Evolutionary conservation across 768 basidiomycete species (phyloP), one percentile per base, ranked within the genome.

Genomic region (Sporobolomyces pararoseus): DNA sequence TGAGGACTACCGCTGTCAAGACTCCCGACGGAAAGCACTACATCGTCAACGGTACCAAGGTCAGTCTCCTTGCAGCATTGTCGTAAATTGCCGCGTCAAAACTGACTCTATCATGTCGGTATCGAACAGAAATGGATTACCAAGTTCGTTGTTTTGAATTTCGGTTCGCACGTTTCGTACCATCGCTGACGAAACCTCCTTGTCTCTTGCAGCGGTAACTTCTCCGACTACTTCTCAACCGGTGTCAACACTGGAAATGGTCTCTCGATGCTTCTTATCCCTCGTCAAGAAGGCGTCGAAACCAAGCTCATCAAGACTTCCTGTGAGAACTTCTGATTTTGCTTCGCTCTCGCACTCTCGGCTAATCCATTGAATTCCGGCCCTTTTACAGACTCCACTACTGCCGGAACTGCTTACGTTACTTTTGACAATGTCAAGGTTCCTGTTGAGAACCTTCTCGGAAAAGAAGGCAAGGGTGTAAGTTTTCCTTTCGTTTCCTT

Each of bases 221-320:
- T 74, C 47, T 42, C 64, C 12, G 72, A 73, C 65, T 76, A 74
- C 65, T 76, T 76, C 58, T 60, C 60, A 19, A 63, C 64, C 35
- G 75, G 65, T 16, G 66, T 69, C 58, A 68, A 72, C 53, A 76
- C 73, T 4, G 75, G 75, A 52, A 72, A 72, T 34, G 78, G 76
- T 17, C 67, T 77, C n/a, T 77, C 76, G n/a, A 63, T 79, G 63
- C 75, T 78, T 52, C 69, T 78, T 39, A 75, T 78, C 47, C 71
- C 68, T 12, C 70, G 75, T 46, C 63, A 61, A 25, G 72, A 73
- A 35, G 77, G 76, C 29, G 75, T 78, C 44, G 63, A 68, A 37
- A 75, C 74, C 4, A 75, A 72, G 63, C 37, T 32, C 4, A 74
- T 74, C 72, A 74, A 74, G 58, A 54, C 63, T n/a, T 70, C 63